phyloP scores from a whole-genome alignment of 495 filamentous ascomycete species.

The Tuber borchii region DNA sequence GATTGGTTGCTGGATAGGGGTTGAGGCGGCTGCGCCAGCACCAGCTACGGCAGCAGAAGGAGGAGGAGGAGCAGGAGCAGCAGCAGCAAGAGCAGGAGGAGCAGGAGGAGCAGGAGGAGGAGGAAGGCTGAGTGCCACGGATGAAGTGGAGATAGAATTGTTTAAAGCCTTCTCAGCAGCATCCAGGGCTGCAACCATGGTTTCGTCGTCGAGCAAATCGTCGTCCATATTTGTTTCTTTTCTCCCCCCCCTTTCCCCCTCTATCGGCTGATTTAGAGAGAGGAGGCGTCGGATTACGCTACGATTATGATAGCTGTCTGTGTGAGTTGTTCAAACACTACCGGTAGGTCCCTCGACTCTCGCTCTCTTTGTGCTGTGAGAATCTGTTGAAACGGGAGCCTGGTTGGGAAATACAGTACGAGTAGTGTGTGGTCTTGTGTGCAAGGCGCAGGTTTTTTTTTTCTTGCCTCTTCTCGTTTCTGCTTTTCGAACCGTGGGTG shows the following conservation, averaged over 20 bases:
- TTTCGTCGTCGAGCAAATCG: conserved; percentile 43
- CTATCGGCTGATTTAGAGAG: conserved; percentile 17
- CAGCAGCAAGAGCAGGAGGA: too few relatives aligned
- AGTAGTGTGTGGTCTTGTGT: not conserved
- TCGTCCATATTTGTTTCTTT: conserved; percentile 44
- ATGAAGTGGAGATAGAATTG: conserved; percentile 3
- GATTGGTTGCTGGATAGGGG: conserved; percentile 57
- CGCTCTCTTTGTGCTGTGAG: not conserved
- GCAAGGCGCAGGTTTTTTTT: conserved; percentile 5
- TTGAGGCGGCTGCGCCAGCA: conserved; percentile 3
- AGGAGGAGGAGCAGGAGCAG: conserved; percentile 4
- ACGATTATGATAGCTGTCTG: conserved; percentile 17
- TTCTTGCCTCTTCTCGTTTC: not conserved
- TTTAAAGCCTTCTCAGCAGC: conserved; percentile 40
- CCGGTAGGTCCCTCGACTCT: not conserved
- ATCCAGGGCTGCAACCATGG: conserved; percentile 42
- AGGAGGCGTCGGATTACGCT: conserved; percentile 7
- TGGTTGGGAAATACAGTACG: conserved; percentile 1
- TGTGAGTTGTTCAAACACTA: conserved; percentile 2
- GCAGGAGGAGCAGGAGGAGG: conserved; percentile 8
- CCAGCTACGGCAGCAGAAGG: conserved; percentile 1
- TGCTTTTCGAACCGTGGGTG: not conserved
- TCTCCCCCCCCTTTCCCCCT: not conserved
- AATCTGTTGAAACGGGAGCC: conserved; percentile 1
- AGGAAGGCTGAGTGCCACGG: not conserved